Conservation (phyloP, 2,329 filamentous ascomycete species). For the Calonectria hongkongensis region DNA sequence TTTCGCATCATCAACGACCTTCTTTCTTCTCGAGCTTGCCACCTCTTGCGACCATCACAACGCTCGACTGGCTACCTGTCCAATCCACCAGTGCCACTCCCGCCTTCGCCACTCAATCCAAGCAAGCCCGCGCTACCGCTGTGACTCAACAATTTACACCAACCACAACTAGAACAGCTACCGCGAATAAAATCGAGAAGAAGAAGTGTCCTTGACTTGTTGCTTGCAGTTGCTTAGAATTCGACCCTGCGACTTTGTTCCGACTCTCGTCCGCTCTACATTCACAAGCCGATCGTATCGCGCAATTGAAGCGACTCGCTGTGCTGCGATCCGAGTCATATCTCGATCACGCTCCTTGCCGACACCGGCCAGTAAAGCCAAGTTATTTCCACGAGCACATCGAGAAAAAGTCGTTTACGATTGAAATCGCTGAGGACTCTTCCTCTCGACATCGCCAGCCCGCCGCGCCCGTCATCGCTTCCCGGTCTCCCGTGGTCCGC, state of each 20-base stretch:
- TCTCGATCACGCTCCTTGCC: conserved; percentile 35
- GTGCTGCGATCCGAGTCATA: conserved; percentile 13
- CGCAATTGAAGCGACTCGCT: conserved; percentile 21
- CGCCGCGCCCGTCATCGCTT: conserved; percentile 40
- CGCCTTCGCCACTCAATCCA: conserved; percentile 52
- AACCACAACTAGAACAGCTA: conserved; percentile 48
- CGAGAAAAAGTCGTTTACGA: conserved; percentile 43
- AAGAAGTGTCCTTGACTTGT: conserved; percentile 57
- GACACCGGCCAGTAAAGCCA: conserved; percentile 40
- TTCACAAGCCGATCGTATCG: conserved; percentile 28
- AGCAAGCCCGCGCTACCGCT: conserved; percentile 53
- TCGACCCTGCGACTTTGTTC: conserved; percentile 37
- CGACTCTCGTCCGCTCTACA: conserved; percentile 41
- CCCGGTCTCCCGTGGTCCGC: conserved; percentile 45
- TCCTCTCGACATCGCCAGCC: conserved; percentile 44
- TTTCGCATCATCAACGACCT: conserved; percentile 58
- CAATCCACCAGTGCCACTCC: conserved; percentile 49
- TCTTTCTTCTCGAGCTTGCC: conserved; percentile 62
- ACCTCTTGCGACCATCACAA: conserved; percentile 48
- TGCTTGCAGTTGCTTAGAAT: conserved; percentile 46
- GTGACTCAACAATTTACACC: conserved; percentile 45
- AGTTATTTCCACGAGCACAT: conserved; percentile 32
- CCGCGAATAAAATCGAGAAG: conserved; percentile 55
- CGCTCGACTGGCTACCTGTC: conserved; percentile 35
- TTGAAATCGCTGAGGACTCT: conserved; percentile 53